Evolutionary conservation across 148 eudicot species (phyloP).

Genomic region (Euryodendron excelsum): DNA sequence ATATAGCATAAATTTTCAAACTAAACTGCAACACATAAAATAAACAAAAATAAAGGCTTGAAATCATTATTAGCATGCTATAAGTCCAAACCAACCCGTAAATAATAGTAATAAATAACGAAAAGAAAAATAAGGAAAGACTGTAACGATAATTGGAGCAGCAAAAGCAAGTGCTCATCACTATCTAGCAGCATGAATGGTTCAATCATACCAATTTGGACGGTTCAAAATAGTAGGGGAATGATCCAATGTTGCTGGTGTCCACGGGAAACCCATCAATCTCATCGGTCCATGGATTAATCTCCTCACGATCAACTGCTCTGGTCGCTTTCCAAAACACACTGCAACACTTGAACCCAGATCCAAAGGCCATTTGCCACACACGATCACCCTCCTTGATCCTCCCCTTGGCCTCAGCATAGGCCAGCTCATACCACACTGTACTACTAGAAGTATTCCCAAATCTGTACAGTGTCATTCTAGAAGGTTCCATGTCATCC

Average conservation of each 20-base stretch:
- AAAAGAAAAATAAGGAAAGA: too few species aligned
- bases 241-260: neutral
- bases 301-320: slow-evolving; percentile 3
- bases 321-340: slow-evolving; percentile 20
- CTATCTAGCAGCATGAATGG: neutral
- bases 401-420: slow-evolving; percentile 24
- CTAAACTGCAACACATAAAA: too few species aligned
- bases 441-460: slow-evolving; percentile 27
- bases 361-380: slow-evolving; percentile 29
- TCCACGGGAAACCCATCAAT: slow-evolving; percentile 23
- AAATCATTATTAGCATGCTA: too few species aligned
- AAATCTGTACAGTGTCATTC: slow-evolving; percentile 26
- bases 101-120: too few species aligned
- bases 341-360: slow-evolving; percentile 26
- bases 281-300: slow-evolving; percentile 20
- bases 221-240: neutral
- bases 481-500: slow-evolving; percentile 26
- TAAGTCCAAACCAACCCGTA: too few species aligned
- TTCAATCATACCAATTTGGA: neutral
- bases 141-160: too few species aligned
- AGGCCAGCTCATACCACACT: slow-evolving; percentile 25
- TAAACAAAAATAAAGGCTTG: too few species aligned
- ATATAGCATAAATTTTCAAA: too few species aligned
- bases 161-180: too few species aligned
- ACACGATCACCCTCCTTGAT: slow-evolving; percentile 22